phyloP scores from a whole-genome alignment of 257 asterid genomes.

The Gentiana dahurica region DNA sequence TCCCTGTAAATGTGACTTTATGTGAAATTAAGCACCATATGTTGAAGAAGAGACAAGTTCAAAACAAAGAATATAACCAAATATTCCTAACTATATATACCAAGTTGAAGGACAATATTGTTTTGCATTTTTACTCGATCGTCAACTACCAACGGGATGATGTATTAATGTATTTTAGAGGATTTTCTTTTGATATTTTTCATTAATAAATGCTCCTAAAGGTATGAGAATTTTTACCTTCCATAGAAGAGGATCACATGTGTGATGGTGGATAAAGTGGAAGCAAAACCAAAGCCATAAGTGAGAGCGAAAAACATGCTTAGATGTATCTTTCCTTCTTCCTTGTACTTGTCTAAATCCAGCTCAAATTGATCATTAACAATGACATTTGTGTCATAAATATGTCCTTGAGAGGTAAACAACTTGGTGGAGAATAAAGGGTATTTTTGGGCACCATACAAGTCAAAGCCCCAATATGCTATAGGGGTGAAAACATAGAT shows the following conservation, averaged over 20 bases:
- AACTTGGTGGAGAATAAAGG: slow-evolving; percentile 44
- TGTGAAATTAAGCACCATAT: too few relatives aligned
- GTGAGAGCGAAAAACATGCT: slow-evolving; percentile 40
- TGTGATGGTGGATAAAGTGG: slow-evolving; percentile 41
- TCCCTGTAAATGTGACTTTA: slow-evolving; percentile 37
- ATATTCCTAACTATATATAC: too few relatives aligned
- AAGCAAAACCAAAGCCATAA: slow-evolving; percentile 62
- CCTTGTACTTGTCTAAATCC: slow-evolving; percentile 27
- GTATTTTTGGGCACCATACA: slow-evolving; percentile 45
- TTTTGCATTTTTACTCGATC: too few relatives aligned
- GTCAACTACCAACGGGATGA: too few relatives aligned
- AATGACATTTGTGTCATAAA: slow-evolving; percentile 38
- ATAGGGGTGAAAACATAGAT: slow-evolving; percentile 36
- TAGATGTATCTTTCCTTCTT: slow-evolving; percentile 36
- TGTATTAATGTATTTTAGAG: too few relatives aligned
- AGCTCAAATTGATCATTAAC: slow-evolving; percentile 55
- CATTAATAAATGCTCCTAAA: too few relatives aligned
- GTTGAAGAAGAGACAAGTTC: too few relatives aligned
- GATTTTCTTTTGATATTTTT: too few relatives aligned
- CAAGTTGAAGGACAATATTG: too few relatives aligned
- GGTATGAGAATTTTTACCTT: slow-evolving; percentile 21
- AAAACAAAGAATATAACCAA: too few relatives aligned
- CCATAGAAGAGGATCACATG: slow-evolving; percentile 75
- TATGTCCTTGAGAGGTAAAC: slow-evolving; percentile 24
- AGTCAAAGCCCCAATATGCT: slow-evolving; percentile 49